These are phyloP conservation scores for Triticum dicoccoides DNA, from an alignment of 176 grass and related monocot species.

Conservation along the genomic window DNA sequence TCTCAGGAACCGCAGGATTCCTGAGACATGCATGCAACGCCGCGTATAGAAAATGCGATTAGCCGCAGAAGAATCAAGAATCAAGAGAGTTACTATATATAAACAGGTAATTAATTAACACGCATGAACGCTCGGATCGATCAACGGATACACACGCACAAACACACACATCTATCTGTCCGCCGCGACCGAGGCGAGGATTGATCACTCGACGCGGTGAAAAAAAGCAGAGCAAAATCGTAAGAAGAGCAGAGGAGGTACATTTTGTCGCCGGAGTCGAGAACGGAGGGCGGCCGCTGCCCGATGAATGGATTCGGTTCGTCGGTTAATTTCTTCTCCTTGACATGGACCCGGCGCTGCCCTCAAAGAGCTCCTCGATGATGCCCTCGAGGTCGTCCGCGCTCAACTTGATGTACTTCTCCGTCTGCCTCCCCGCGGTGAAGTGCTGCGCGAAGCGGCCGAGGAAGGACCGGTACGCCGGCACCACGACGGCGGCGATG, in stretches of 20 bases:
- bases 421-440: conserved; percentile 54
- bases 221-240: conserved; percentile 11
- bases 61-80: background rate
- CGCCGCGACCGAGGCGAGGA: background rate
- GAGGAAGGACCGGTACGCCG: conserved; percentile 79
- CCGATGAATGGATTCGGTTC: background rate
- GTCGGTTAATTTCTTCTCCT: conserved; percentile 42
- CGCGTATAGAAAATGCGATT: background rate
- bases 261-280: conserved; percentile 13
- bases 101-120: conserved; percentile 9
- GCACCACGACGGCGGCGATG: conserved; percentile 74
- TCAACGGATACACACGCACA: background rate
- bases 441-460: conserved; percentile 66
- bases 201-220: background rate
- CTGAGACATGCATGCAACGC: conserved; percentile 5
- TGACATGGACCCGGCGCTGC: conserved; percentile 62
- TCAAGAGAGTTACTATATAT: conserved; percentile 15
- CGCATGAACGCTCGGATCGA: background rate
- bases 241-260: background rate
- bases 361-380: conserved; percentile 86
- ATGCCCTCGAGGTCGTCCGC: conserved; percentile 78
- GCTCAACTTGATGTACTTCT: conserved; percentile 85
- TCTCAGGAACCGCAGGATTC: background rate
- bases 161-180: conserved; percentile 8
- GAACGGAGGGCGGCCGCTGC: background rate